These are phyloP conservation scores for Omphalea diandra DNA, from an alignment of 441 rosid species.

Conservation along the genomic window DNA sequence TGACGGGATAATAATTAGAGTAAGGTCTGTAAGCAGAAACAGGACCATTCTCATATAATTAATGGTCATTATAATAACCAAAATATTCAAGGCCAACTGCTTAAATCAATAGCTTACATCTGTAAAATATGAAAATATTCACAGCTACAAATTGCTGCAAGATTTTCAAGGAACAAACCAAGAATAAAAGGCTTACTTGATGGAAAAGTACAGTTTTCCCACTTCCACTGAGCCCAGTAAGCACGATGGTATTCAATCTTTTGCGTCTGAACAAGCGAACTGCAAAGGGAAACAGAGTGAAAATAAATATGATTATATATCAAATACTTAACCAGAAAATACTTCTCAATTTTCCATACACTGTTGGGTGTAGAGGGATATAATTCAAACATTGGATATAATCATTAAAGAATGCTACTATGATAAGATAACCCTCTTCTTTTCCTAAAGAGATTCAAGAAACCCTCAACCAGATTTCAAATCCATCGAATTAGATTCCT, in stretches of 20 bases:
- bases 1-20: slow-evolving; percentile 21
- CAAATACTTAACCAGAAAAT: not conserved
- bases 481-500: not conserved
- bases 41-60: not conserved
- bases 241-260: slow-evolving; percentile 69
- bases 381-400: not conserved
- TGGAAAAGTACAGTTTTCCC: slow-evolving; percentile 81
- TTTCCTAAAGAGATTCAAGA: not conserved
- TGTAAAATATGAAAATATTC: not conserved
- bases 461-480: not conserved
- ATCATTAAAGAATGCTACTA: not conserved
- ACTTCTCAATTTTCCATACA: not conserved
- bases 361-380: slow-evolving; percentile 1
- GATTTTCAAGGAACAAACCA: slow-evolving; percentile 12
- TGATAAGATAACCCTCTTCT: not conserved
- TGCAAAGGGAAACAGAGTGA: slow-evolving; percentile 27
- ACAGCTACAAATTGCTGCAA: not conserved
- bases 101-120: not conserved
- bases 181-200: slow-evolving; percentile 47
- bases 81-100: not conserved
- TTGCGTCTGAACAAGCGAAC: slow-evolving; percentile 55
- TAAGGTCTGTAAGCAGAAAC: slow-evolving; percentile 6
- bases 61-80: not conserved
- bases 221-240: slow-evolving; percentile 72
- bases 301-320: not conserved